phyloP scores from a whole-genome alignment of 2,329 filamentous ascomycete genomes.

The Colletotrichum liriopes region DNA sequence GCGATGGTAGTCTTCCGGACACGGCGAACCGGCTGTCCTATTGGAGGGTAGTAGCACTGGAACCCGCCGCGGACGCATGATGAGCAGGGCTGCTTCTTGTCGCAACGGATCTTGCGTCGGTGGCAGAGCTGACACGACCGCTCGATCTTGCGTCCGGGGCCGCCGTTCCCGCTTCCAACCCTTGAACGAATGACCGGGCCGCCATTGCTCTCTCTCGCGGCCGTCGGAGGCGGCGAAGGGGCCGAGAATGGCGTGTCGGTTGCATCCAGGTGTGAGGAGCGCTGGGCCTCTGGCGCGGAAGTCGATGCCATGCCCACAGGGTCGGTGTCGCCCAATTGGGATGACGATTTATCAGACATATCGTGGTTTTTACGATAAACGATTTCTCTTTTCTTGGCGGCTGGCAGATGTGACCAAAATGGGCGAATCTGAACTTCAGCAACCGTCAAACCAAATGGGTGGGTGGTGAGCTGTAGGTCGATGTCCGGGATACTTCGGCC shows the following conservation, averaged over 20 bases:
- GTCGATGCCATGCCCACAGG: conserved; percentile 12
- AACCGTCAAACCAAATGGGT: background rate
- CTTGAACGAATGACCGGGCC: no score
- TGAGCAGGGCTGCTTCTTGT: conserved; percentile 51
- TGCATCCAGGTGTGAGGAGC: background rate
- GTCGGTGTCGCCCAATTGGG: conserved; percentile 1
- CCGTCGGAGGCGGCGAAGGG: conserved; percentile 3
- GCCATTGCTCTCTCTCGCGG: background rate
- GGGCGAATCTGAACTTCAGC: background rate
- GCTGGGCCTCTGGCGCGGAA: background rate
- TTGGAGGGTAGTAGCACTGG: conserved; percentile 51
- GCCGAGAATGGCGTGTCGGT: conserved; percentile 12
- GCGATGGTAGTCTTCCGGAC: conserved; percentile 47
- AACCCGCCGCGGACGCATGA: conserved; percentile 46
- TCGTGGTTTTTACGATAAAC: no score
- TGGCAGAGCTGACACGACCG: conserved; percentile 53
- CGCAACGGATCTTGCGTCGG: conserved; percentile 52
- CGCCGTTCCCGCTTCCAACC: background rate
- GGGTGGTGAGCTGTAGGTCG: conserved; percentile 22
- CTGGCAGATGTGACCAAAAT: background rate
- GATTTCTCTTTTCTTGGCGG: background rate
- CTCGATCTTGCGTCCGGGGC: conserved; percentile 31
- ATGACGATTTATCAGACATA: background rate
- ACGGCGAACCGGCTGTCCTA: conserved; percentile 47
- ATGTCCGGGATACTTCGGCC: conserved; percentile 16